Base-by-base conservation (phyloP, 345 rosid genomes). In the Acer yangbiense region DNA sequence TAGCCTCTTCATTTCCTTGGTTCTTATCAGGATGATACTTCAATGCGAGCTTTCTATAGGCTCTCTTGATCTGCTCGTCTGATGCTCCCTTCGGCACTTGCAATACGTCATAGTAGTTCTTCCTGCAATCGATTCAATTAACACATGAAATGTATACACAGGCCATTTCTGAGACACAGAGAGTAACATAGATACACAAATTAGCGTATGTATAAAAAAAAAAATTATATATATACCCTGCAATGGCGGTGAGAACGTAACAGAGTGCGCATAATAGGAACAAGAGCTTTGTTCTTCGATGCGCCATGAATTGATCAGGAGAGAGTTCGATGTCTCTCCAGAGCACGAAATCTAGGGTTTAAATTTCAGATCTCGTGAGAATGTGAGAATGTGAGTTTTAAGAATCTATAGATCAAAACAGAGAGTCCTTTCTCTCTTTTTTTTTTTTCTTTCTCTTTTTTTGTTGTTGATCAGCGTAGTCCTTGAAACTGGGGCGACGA, bases 11-110 rank as follows among this genome's bases (percentile, higher is more conserved):
- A 71, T 97, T 94, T 25, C 97, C 98, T 25, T 70, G 98, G 74
- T 97, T 94, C 94, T 94, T 94, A 80, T 97, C 99, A 16, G 99
- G 99, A 82, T 97, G 99, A 69, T 89, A 97, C 88, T 97, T 97
- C 90, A 97, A 86, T 17, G 99, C 99, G 68, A 97, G 88, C 85
- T 97, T 97, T 78, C 98, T 84, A 25, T 97, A 97, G 67, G 99
- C 97, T 90, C 97, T 90, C 78, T 97, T 97, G 88, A 97, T 94
- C 92, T 94, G 98, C 67, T 93, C 98, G 21, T 97, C 99, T 48
- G 99, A 88, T 25, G 99, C 99, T 69, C 95, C 89, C 80, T 81
- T 93, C 71, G 97, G 85, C 32, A 97, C 93, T 90, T 97, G 99
- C 88, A 97, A 76, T 64, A 97, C 68, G 52, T 97, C 99, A 75